Conservation (phyloP, 805 yeast genomes). For the Candida arabinofermentans region DNA sequence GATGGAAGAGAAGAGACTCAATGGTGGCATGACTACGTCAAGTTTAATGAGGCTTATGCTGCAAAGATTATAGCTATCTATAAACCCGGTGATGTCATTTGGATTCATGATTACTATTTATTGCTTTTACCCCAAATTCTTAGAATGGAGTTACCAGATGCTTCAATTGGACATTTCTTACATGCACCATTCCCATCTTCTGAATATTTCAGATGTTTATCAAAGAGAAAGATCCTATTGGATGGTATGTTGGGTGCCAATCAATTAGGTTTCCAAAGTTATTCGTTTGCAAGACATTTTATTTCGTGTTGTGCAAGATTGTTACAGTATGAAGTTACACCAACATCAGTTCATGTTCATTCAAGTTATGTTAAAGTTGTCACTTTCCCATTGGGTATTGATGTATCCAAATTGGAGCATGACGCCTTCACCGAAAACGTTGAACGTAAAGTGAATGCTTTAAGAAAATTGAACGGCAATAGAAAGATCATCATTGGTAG, state of each 20-base stretch:
- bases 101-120: constrained; percentile 90
- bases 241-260: constrained; percentile 93
- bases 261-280: constrained; percentile 80
- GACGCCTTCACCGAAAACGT: constrained; percentile 53
- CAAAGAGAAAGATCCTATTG: constrained; percentile 75
- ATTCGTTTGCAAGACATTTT: constrained; percentile 85
- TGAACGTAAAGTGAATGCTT: constrained; percentile 60
- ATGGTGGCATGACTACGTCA: constrained; percentile 85
- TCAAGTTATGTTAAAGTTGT: constrained; percentile 74
- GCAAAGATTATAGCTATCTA: constrained; percentile 69
- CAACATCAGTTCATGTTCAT: constrained; percentile 58
- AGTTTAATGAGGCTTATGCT: constrained; percentile 86
- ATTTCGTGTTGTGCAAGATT: constrained; percentile 85
- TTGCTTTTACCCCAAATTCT: constrained; percentile 78
- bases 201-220: constrained; percentile 86
- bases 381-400: constrained; percentile 87
- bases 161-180: constrained; percentile 70
- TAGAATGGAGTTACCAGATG: constrained; percentile 70
- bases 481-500: constrained; percentile 87
- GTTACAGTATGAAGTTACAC: constrained; percentile 72
- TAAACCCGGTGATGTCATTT: constrained; percentile 83
- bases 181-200: constrained; percentile 95
- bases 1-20: constrained; percentile 66
- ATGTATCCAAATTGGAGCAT: constrained; percentile 60
- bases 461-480: constrained; percentile 57